Evolutionary conservation across 768 basidiomycete species (phyloP), one percentile per base, ranked within the genome.

Genomic region (Amanita phalloides): DNA sequence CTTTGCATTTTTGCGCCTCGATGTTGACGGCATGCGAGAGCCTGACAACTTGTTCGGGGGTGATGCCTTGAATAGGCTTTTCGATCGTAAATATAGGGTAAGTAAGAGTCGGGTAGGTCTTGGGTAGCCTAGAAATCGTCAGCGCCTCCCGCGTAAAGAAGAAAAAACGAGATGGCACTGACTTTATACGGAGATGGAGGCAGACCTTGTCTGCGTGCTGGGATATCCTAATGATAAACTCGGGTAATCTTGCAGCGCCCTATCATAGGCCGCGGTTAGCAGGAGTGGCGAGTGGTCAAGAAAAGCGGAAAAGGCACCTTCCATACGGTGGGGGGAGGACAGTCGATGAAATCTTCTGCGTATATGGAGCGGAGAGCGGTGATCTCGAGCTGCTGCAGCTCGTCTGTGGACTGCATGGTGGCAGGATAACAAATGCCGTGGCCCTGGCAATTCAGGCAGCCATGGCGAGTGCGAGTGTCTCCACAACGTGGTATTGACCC

Each of bases 311-410:
- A 7, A 64, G 67, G 9, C 36, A 86, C 88, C 76, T 89, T 90
- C 89, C 90, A 92, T 47, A 78, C 89, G 61, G 79, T 88, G 30
- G 84, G 83, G 13, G 86, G 81, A 20, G 82, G 83, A 50, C 75
- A 76, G 59, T 85, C 77, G 23, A 81, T 73, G 60, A 88, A 90
- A 60, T 90, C 82, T 55, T 84, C 77, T 57, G 74, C 83, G 68
- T 86, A 91, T 55, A 91, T 92, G 54, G 87, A 83, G 63, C 79
- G 78, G 55, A 91, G 72, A 28, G 81, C 86, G 45, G 82, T 84
- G 55, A 91, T 84, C 73, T 92, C 89, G 58, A 68, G 60, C 51
- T 71, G 63, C 63, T 79, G 77, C 62, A 75, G 72, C 71, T 87
- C 84, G 70, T 82, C 80, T 2, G 76, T 73, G 55, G 80, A 76